Base-by-base conservation (phyloP, 257 asterid species). In the Primulina eburnea region DNA sequence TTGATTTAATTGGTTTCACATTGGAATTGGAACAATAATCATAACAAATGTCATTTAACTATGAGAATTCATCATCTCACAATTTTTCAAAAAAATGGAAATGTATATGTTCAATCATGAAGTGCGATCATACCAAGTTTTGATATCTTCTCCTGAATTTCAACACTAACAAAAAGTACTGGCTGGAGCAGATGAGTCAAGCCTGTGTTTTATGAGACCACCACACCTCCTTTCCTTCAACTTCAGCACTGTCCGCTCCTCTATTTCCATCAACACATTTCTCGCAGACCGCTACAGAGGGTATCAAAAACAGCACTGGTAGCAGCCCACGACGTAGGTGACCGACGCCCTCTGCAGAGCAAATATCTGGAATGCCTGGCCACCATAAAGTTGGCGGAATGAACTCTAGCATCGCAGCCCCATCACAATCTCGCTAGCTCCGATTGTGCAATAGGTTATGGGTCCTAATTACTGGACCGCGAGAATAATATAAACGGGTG, bases 371-470 rank as follows among this genome's bases (percentile, higher is more conserved):
- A 64, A 9, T 86, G 89, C 32, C 78, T 75, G 60, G 83, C 87
- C 73, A 76, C 89, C 29, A 82, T 75, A 18, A 86, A 86, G 63
- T 86, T 86, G 68, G 86, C 92, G 28, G 84, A 75, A 77, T 86
- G 87, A 6, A 86, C 92, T 65, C 68, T 76, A 24, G 78, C 82
- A 76, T 86, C 92, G 83, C 89, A 86, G 60, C 70, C 80, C 87
- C 85, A 86, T 74, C 89, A 86, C 40, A 86, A 70, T 33, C 75
- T 67, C 53, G 87, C 91, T 55, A 74, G 75, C 73, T 86, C 91
- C 11, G 91, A 65, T 60, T 70, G 26, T 83, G 64, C 92, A 86
- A 63, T 68, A 74, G 18, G 77, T 30, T 76, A 60, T 65, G 14
- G 87, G 87, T 60, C 8, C 6, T 8, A 28, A 28, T 29, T 71